phyloP scores from a whole-genome alignment of 228 moss, liverwort and hornwort species.

The Sphagnum magellanicum region DNA sequence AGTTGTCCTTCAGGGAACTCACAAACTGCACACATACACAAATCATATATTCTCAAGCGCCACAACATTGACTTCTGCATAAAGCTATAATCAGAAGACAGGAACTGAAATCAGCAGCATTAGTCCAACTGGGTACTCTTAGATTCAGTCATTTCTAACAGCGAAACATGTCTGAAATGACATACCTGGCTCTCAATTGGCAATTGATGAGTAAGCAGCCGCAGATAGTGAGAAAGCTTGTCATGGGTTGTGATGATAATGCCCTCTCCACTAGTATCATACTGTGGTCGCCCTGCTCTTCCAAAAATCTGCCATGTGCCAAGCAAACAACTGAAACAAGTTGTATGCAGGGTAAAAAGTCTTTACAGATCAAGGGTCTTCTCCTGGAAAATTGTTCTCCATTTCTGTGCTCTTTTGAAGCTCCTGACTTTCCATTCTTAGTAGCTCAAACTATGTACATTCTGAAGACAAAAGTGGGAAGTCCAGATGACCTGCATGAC shows the following conservation, averaged over 20 bases:
- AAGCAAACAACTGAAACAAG: neutral
- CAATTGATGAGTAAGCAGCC: constrained; percentile 95
- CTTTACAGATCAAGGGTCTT: no score
- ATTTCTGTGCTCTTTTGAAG: no score
- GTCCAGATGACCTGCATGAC: constrained; percentile 77
- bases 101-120: neutral
- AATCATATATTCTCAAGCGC: neutral
- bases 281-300: constrained; percentile 94
- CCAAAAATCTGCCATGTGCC: constrained; percentile 69
- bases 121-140: no score
- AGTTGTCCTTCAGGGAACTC: constrained; percentile 83
- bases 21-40: constrained; percentile 64
- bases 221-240: constrained; percentile 89
- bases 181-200: constrained; percentile 97
- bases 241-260: constrained; percentile 95
- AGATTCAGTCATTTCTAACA: no score
- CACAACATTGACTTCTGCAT: neutral
- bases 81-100: neutral
- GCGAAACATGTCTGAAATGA: neutral
- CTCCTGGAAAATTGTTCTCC: no score
- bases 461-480: no score
- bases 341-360: no score
- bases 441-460: no score
- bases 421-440: no score
- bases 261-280: constrained; percentile 98